phyloP scores from a whole-genome alignment of 495 filamentous ascomycete species.

The Aspergillus incahuasiensis region DNA sequence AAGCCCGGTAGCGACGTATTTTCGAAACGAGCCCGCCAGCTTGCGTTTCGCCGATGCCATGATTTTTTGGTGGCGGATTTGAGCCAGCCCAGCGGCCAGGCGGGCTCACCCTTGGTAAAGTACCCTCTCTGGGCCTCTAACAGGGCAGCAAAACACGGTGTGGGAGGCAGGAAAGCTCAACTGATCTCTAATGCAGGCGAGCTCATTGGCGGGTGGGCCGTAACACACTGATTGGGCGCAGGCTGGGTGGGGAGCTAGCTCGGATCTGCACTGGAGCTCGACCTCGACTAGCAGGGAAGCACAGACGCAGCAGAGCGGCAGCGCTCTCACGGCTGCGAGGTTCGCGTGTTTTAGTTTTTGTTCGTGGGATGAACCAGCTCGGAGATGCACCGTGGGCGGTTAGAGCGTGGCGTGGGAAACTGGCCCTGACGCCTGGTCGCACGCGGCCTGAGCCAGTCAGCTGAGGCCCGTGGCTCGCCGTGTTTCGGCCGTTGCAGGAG shows the following conservation, averaged over 20 bases:
- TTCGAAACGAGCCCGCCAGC: conserved; percentile 16
- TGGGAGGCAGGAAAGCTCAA: conserved; percentile 16
- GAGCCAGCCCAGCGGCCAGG: neutral
- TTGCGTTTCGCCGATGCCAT: conserved; percentile 11
- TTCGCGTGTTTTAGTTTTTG: neutral
- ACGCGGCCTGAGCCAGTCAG: neutral
- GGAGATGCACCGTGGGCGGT: neutral
- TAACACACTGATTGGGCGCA: conserved; percentile 15
- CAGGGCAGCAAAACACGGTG: conserved; percentile 8
- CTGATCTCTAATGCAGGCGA: conserved; percentile 12
- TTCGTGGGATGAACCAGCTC: neutral
- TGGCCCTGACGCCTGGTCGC: neutral
- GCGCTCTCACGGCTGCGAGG: neutral
- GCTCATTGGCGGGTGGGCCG: conserved; percentile 17
- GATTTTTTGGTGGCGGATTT: no score
- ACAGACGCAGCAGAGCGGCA: neutral
- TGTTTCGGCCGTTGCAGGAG: no score
- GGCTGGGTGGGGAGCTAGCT: conserved; percentile 11
- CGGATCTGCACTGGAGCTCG: neutral
- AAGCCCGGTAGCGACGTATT: conserved; percentile 14
- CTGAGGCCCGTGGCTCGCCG: neutral
- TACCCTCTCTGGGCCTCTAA: neutral
- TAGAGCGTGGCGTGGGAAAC: neutral
- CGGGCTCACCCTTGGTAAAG: conserved; percentile 3
- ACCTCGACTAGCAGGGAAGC: neutral